Evolutionary conservation across 2,329 filamentous ascomycete species (phyloP).

Genomic region (Ophiocordyceps camponoti-floridani): DNA sequence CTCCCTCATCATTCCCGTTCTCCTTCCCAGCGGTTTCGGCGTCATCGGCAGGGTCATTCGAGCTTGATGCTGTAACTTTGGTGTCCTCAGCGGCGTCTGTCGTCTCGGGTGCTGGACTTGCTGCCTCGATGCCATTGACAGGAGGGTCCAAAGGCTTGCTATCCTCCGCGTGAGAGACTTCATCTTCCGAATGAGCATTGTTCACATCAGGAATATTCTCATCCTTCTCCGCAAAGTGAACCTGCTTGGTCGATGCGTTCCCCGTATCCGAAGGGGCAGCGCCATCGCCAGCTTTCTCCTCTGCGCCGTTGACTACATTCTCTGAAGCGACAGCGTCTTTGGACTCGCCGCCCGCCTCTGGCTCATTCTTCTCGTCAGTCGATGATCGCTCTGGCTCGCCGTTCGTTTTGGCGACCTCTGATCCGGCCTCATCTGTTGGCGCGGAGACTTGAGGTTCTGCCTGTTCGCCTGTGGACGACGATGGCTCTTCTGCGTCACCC

Average conservation of each 20-base stretch:
- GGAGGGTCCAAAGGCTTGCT: neutral
- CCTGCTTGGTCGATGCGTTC: neutral
- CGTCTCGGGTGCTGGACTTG: neutral
- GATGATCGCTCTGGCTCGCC: neutral
- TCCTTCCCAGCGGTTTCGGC: neutral
- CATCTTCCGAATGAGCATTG: neutral
- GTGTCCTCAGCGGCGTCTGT: neutral
- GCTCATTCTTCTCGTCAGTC: neutral
- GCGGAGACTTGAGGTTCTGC: neutral
- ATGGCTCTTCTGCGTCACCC: neutral
- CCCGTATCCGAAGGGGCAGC: neutral
- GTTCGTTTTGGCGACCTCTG: neutral
- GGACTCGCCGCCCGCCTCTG: neutral
- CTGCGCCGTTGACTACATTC: neutral
- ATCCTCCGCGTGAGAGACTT: neutral
- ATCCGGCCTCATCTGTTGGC: neutral
- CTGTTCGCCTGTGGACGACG: neutral
- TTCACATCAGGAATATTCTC: neutral
- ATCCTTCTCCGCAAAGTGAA: neutral
- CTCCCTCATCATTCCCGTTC: neutral
- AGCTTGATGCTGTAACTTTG: neutral
- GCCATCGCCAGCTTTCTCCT: neutral
- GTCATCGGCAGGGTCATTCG: neutral
- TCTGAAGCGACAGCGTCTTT: neutral
- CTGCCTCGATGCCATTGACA: neutral